Evolutionary conservation across 768 basidiomycete species (phyloP), one percentile per base, ranked within the genome.

Genomic region (Naganishia vaughanmartiniae): DNA sequence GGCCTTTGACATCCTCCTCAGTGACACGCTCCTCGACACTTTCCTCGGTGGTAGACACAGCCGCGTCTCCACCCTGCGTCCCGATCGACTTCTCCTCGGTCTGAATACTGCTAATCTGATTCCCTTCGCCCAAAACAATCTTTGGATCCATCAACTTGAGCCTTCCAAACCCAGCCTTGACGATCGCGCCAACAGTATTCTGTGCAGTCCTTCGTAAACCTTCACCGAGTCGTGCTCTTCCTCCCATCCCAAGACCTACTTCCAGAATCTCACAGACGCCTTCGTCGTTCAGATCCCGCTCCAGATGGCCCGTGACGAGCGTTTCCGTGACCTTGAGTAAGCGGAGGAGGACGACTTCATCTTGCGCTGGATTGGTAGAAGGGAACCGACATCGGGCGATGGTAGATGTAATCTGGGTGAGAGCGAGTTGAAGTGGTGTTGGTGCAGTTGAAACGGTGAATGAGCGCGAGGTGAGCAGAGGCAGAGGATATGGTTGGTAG

Each of bases 261-360:
- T 99, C 96, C 75, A 99, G 84, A 89, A 99, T 93, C 82, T 97
- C 96, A 79, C 96, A 99, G 19, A 98, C 89, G 78, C 93, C 92
- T 66, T 96, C 87, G 76, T 99, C 95, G 31, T 91, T 92, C 42
- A 98, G 85, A 12, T 84, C 84, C n/a, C 82, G 79, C 0, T 91
- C 89, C 42, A 69, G 81, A 83, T 65, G 87, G 85, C 72, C 56
- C 73, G 89, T 89, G 73, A 96, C 84, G 75, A 90, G 89, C 73
- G 90, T 88, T 72, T 91, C 87, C 65, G 95, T 93, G 21, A 98
- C 89, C 10, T 89, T 86, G 84, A 98, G 87, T 70, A 98, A 93
- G 80, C 89, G 91, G 73, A 95, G 85, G 9, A 98, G 84, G 11
- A 97, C 94, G 10, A 96, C 90, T 80, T 99, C 96, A 81, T 99